phyloP scores from a whole-genome alignment of 2,329 filamentous ascomycete species.

The Cercospora sp. region DNA sequence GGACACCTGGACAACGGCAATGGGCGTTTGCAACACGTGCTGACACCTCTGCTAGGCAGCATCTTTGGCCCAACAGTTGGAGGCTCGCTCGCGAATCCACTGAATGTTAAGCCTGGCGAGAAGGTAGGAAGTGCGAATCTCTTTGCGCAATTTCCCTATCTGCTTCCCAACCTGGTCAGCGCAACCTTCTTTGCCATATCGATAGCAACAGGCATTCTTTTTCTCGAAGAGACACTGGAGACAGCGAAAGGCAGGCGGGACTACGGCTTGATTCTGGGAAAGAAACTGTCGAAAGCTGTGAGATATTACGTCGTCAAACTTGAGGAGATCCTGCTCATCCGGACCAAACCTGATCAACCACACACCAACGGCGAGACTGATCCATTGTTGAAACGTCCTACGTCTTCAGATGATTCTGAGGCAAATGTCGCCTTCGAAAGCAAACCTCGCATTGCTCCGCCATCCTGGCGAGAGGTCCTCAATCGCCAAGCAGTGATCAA shows the following conservation, averaged over 20 bases:
- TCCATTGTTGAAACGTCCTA: conserved; percentile 31
- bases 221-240: conserved; percentile 82
- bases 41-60: conserved; percentile 49
- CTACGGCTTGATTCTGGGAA: conserved; percentile 73
- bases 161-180: conserved; percentile 78
- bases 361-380: conserved; percentile 27
- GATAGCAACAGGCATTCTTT: conserved; percentile 71
- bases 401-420: conserved; percentile 28
- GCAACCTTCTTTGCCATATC: conserved; percentile 77
- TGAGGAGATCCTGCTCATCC: conserved; percentile 23
- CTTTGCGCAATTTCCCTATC: conserved; percentile 76
- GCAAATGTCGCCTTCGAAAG: conserved; percentile 19
- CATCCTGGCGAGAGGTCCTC: conserved; percentile 65
- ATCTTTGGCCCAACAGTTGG: conserved; percentile 88
- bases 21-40: background rate
- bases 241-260: conserved; percentile 68
- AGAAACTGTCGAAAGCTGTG: conserved; percentile 55
- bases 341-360: conserved; percentile 9
- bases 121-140: conserved; percentile 55
- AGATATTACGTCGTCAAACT: conserved; percentile 20
- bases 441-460: conserved; percentile 32
- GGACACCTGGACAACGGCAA: background rate
- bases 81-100: conserved; percentile 80
- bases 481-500: conserved; percentile 73
- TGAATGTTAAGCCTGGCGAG: conserved; percentile 65